A percentile compares a stretch with the other conserved stretches of the same genome.
Conservation (phyloP, 768 basidiomycete species). For the Leccinum rimulosum region DNA sequence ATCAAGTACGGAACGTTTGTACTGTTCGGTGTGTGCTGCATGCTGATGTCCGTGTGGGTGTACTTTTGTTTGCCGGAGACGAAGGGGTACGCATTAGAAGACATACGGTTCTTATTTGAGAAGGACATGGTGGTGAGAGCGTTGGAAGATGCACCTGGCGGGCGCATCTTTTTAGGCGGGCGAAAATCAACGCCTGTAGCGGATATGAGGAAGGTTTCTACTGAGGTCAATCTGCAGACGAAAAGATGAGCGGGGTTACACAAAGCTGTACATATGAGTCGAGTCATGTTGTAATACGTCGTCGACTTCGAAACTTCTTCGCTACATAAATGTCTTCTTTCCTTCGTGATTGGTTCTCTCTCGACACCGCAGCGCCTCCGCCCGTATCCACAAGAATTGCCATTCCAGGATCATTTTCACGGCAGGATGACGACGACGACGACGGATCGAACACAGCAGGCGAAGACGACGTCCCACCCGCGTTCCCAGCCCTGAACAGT, state of each 20-base stretch:
- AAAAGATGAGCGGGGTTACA: too few relatives aligned
- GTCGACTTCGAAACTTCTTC: too few relatives aligned
- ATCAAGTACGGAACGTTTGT: conserved; percentile 35
- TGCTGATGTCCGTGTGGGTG: conserved; percentile 35
- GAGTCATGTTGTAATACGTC: too few relatives aligned
- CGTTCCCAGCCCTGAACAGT: conserved; percentile 71
- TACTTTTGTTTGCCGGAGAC: conserved; percentile 42
- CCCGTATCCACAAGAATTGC: conserved; percentile 1
- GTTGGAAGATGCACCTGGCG: conserved; percentile 35
- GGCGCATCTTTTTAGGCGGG: conserved; percentile 28
- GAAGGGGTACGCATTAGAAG: conserved; percentile 38
- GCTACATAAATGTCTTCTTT: conserved; percentile 39
- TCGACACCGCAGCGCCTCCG: conserved; percentile 23
- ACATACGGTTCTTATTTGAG: conserved; percentile 33
- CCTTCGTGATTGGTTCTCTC: conserved; percentile 56
- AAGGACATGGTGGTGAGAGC: conserved; percentile 32
- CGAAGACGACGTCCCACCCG: conserved; percentile 63
- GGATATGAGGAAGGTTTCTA: conserved; percentile 18
- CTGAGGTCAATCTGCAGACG: neutral
- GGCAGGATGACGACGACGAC: conserved; percentile 34
- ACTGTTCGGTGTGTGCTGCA: conserved; percentile 32
- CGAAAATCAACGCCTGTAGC: neutral
- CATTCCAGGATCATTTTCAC: conserved; percentile 23
- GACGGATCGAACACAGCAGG: conserved; percentile 39
- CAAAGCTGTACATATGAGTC: too few relatives aligned